Base-by-base conservation (phyloP, 305 asterid species). In the Plantago lanceolata region DNA sequence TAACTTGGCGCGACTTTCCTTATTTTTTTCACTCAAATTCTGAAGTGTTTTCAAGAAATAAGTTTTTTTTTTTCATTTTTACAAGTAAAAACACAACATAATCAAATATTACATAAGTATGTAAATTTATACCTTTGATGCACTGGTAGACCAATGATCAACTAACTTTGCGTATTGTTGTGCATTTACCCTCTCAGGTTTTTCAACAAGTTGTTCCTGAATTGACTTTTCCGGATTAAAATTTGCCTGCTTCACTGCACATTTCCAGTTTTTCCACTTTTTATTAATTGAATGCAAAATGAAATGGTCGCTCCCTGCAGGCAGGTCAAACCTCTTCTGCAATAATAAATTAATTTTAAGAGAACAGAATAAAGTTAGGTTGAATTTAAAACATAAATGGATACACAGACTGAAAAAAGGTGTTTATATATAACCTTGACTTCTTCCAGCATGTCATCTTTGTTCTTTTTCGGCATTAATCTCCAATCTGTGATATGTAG, bases 401-500 rank as follows among this genome's bases (percentile, higher is more conserved):
- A 4, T n/a, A n/a, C n/a, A n/a, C n/a, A n/a, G n/a, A n/a, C n/a
- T n/a, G n/a, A 33, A 33, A 33, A 33, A 33, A 33, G 5, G 40
- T 33, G 7, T 9, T 33, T 33, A 33, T 2, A 33, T 33, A 11
- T 21, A 20, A 53, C 58, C 35, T 56, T 28, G 19, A 56, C 45
- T 21, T 21, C 16, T 15, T 16, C 29, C 8, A 56, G 17, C 58
- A 53, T 53, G 13, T 53, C 58, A 9, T 21, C 12, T n/a, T 56
- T 56, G 19, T 57, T 26, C 2, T 13, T 26, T 2, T n/a, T 1
- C 0, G 61, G 61, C 20, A 57, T 31, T 19, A 29, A 4, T 26
- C 47, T 24, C 61, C 61, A 57, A 16, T 57, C 61, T n/a, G 7
- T 57, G 14, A 28, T 28, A 8, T 57, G 11, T 8, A 57, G 40